phyloP scores from a whole-genome alignment of 2,329 filamentous ascomycete genomes.

The Decorospora gaudefroyi region DNA sequence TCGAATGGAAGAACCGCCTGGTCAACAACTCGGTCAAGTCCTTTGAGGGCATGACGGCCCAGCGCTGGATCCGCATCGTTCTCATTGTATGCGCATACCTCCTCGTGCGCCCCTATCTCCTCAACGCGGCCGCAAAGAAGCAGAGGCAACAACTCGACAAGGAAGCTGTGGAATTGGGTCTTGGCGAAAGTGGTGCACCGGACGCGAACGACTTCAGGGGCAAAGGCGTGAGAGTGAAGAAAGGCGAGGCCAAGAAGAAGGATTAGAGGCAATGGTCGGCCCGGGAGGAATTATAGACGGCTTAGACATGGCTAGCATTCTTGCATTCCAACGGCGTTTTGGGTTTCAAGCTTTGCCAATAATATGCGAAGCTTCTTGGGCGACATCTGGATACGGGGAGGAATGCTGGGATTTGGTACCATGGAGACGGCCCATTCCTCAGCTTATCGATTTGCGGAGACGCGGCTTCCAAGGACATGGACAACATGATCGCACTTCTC shows the following conservation, averaged over 20 bases:
- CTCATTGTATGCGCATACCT: constrained; percentile 73
- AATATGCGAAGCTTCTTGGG: not conserved
- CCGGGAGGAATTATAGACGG: not conserved
- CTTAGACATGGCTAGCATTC: not conserved
- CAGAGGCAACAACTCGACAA: constrained; percentile 68
- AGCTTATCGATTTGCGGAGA: constrained; percentile 1
- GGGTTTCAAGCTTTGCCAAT: constrained; percentile 2
- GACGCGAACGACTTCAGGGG: constrained; percentile 43
- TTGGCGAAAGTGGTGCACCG: constrained; percentile 38
- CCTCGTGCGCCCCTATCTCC: constrained; percentile 70
- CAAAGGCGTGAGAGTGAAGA: constrained; percentile 23
- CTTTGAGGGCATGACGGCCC: constrained; percentile 50
- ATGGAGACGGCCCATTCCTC: constrained; percentile 12
- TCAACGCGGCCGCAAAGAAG: constrained; percentile 66
- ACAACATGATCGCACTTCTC: too few relatives aligned
- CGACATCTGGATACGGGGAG: constrained; percentile 21
- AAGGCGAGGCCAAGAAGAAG: constrained; percentile 56
- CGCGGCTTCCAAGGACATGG: too few relatives aligned
- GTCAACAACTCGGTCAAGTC: constrained; percentile 50
- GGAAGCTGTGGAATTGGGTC: constrained; percentile 49
- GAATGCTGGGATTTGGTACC: constrained; percentile 13
- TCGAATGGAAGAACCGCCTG: constrained; percentile 45
- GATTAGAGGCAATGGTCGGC: constrained; percentile 1
- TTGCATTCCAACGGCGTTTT: constrained; percentile 6
- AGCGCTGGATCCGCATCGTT: constrained; percentile 67